Evolutionary conservation across 2,329 filamentous ascomycete genomes (phyloP).

Genomic region (Aspergillus tanneri): DNA sequence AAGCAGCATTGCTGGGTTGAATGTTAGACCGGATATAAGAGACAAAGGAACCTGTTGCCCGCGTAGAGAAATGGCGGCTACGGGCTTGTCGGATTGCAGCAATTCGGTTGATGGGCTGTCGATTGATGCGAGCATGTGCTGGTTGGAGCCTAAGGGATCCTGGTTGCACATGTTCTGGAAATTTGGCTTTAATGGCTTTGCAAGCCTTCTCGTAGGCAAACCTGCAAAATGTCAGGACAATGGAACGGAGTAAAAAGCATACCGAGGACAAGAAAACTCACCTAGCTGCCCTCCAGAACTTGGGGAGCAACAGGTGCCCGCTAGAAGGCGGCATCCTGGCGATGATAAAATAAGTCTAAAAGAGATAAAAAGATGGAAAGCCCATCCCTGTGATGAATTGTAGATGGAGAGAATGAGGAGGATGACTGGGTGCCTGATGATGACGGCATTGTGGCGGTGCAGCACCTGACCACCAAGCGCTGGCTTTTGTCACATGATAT

Average conservation of each 20-base stretch:
- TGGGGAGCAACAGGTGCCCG: conserved; percentile 52
- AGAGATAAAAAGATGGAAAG: conserved; percentile 16
- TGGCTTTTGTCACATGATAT: background rate
- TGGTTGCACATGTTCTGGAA: conserved; percentile 42
- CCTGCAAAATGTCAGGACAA: conserved; percentile 34
- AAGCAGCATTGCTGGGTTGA: conserved; percentile 52
- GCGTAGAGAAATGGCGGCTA: conserved; percentile 63
- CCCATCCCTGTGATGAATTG: conserved; percentile 17
- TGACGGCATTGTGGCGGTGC: conserved; percentile 24
- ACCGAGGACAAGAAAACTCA: conserved; percentile 28
- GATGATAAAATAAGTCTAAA: conserved; percentile 7
- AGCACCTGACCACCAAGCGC: conserved; percentile 24
- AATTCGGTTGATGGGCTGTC: conserved; percentile 61
- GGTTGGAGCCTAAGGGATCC: conserved; percentile 56
- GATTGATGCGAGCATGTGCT: conserved; percentile 56
- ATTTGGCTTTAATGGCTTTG: conserved; percentile 43
- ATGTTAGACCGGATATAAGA: conserved; percentile 45
- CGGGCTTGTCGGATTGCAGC: conserved; percentile 64
- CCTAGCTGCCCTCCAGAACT: conserved; percentile 50
- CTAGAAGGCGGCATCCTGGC: conserved; percentile 48
- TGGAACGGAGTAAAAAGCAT: too few species aligned
- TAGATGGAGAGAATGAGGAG: conserved; percentile 17
- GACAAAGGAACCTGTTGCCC: conserved; percentile 50
- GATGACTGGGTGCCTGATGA: conserved; percentile 29
- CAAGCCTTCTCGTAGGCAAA: conserved; percentile 51